Base-by-base conservation (phyloP, 1,284 basidiomycete genomes). In the Tetrapyrgos nigripes region DNA sequence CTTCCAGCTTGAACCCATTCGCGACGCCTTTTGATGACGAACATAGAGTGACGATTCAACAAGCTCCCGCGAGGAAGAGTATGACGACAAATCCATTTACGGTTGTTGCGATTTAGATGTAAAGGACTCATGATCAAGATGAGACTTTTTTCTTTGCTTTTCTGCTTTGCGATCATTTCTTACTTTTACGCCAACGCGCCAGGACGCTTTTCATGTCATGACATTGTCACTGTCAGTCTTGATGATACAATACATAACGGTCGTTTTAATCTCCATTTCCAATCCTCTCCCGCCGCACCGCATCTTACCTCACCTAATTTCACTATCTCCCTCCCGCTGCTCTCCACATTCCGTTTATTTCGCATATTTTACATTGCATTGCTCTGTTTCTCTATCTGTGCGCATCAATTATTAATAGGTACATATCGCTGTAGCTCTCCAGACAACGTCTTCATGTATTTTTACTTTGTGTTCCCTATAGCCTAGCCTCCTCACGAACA, bases 21-120 rank as follows among this genome's bases (percentile, higher is more conserved):
- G 79, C 83, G 57, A 91, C 89, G 57, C 90, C 91, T 11, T 92
- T 92, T 73, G 91, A 92, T 70, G 90, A 91, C 67, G 85, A 89
- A 66, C 78, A 79, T 56, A 66, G 69, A 48, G 75, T 81, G 54
- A 70, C 64, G 61, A 72, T 79, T 50, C 69, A 72, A 35, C 64
- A 67, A 19, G 67, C 73, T n/a, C 62, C 64, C 2, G 59, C 71
- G 49, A 71, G 77, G 62, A 77, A 77, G 70, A 82, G 80, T 61
- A 72, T 80, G 58, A 67, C 69, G 19, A 79, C 76, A 49, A 80
- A 80, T 66, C 79, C 80, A 1, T 79, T 81, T 58, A 65, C 66
- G 13, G 67, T 58, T 43, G 59, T 61, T 31, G 75, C 73, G 33
- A 58, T 76, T 27, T 76, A 56, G 29, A n/a, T n/a, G n/a, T n/a